Evolutionary conservation across 177 flowering plant species (phyloP).

Genomic region (Vitis hybrid): DNA sequence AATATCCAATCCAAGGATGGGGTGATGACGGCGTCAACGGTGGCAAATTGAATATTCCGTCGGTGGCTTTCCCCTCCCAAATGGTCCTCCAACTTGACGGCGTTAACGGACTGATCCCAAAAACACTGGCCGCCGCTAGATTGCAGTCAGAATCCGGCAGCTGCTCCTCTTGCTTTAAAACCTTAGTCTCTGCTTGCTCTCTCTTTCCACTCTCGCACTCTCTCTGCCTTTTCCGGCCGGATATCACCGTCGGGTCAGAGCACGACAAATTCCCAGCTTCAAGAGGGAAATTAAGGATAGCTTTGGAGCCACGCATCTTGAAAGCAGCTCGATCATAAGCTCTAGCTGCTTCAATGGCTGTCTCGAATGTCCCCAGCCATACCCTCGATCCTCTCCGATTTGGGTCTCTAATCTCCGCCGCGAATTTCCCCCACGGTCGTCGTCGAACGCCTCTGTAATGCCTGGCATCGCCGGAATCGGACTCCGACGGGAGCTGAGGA

Average conservation of each 20-base stretch:
- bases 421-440: slow-evolving; percentile 46
- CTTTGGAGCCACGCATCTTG: slow-evolving; percentile 42
- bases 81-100: slow-evolving; percentile 37
- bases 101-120: slow-evolving; percentile 23
- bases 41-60: slow-evolving; percentile 32
- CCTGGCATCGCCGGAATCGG: slow-evolving; percentile 8
- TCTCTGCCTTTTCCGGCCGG: slow-evolving; percentile 6
- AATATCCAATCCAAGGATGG: slow-evolving; percentile 16
- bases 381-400: slow-evolving; percentile 31
- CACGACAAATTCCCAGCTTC: slow-evolving; percentile 23
- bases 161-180: neutral
- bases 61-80: slow-evolving; percentile 24
- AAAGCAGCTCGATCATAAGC: slow-evolving; percentile 52
- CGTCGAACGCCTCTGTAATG: slow-evolving; percentile 43
- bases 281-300: slow-evolving; percentile 47
- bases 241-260: neutral
- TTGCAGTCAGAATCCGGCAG: neutral
- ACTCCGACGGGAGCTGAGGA: too few relatives aligned
- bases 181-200: slow-evolving; percentile 10
- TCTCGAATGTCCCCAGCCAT: slow-evolving; percentile 49
- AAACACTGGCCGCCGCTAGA: neutral
- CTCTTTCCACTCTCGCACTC: slow-evolving; percentile 6
- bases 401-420: slow-evolving; percentile 47
- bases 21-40: slow-evolving; percentile 46
- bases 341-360: slow-evolving; percentile 42